These are phyloP conservation scores for Xylaria grammica DNA, from an alignment of 495 filamentous ascomycete genomes.

Conservation along the genomic window DNA sequence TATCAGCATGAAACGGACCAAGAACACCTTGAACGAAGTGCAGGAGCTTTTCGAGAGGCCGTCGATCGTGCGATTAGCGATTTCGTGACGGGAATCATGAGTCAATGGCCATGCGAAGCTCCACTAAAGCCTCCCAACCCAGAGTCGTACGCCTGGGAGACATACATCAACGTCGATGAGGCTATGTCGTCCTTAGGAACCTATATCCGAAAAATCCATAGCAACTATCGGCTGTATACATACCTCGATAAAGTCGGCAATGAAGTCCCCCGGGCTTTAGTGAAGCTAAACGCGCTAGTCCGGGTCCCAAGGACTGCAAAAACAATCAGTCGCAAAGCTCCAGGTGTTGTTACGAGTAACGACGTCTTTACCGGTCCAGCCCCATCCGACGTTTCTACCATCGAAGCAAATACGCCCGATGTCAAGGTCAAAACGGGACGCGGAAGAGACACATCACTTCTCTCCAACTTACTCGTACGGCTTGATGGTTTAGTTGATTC, in stretches of 20 bases:
- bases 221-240: conserved; percentile 33
- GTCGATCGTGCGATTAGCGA: neutral
- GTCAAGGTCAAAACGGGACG: neutral
- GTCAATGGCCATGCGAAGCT: conserved; percentile 37
- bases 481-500: conserved; percentile 41
- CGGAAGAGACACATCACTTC: neutral
- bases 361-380: conserved; percentile 23
- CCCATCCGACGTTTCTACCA: neutral
- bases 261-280: neutral
- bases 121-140: neutral
- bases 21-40: neutral
- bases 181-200: conserved; percentile 27
- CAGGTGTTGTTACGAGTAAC: conserved; percentile 10
- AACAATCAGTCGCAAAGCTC: neutral
- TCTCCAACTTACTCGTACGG: conserved; percentile 27
- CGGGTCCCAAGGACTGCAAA: neutral
- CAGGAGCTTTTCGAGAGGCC: neutral
- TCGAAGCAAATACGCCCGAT: neutral
- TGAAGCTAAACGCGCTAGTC: neutral
- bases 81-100: conserved; percentile 27
- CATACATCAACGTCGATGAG: conserved; percentile 21
- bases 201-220: conserved; percentile 41
- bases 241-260: conserved; percentile 21
- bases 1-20: neutral
- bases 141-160: neutral